Conservation (phyloP, 2,329 filamentous ascomycete species). For the Didymella glomerata region DNA sequence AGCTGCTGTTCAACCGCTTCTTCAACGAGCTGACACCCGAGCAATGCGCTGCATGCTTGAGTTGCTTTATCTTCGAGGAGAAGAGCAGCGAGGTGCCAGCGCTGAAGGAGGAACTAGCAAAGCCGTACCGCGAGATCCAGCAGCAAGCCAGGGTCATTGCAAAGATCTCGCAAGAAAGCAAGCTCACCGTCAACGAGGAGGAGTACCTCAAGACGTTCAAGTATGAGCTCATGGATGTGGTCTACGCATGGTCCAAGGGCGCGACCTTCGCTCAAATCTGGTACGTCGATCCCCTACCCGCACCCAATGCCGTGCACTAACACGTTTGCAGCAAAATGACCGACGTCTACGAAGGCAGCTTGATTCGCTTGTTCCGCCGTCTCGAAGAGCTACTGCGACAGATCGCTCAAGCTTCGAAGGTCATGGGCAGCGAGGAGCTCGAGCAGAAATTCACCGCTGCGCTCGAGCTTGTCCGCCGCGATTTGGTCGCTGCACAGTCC, state of each 20-base stretch:
- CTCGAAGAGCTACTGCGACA: slow-evolving; percentile 93
- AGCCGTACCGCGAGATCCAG: slow-evolving; percentile 86
- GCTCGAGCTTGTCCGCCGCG: slow-evolving; percentile 84
- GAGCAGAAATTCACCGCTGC: slow-evolving; percentile 90
- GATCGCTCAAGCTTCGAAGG: slow-evolving; percentile 94
- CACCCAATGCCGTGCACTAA: slow-evolving; percentile 6
- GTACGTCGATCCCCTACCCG: slow-evolving; percentile 64
- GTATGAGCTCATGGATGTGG: slow-evolving; percentile 96
- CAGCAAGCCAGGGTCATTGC: slow-evolving; percentile 86
- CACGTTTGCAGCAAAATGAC: slow-evolving; percentile 86
- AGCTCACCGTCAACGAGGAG: slow-evolving; percentile 91
- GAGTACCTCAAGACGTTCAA: slow-evolving; percentile 91
- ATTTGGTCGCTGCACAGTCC: slow-evolving; percentile 94
- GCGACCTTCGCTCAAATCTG: slow-evolving; percentile 92
- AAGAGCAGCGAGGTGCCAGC: slow-evolving; percentile 78
- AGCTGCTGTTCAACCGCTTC: slow-evolving; percentile 95
- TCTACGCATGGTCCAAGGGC: slow-evolving; percentile 89
- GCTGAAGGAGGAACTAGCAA: slow-evolving; percentile 83
- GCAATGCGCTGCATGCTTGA: slow-evolving; percentile 83
- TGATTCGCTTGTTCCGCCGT: slow-evolving; percentile 95
- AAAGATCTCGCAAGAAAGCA: slow-evolving; percentile 94
- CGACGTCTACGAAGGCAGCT: slow-evolving; percentile 93
- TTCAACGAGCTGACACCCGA: slow-evolving; percentile 96
- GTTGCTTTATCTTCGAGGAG: slow-evolving; percentile 97
- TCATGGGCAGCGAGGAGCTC: slow-evolving; percentile 96